Base-by-base conservation (phyloP, 345 rosid genomes). In the Physaria fendleri region DNA sequence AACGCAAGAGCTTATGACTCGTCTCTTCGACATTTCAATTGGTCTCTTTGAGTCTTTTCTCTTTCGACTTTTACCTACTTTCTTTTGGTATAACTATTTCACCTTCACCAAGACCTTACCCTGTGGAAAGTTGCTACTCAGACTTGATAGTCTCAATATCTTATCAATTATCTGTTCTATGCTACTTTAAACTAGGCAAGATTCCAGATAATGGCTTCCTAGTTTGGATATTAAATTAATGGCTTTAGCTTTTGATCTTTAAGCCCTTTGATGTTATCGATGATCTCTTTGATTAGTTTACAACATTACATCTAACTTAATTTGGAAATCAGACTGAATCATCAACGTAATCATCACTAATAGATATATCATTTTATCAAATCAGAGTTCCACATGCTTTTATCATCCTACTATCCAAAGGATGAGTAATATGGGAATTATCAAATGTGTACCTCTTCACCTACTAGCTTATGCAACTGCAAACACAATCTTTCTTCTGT, bases 1-100 rank as follows among this genome's bases (percentile, higher is more conserved):
- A 81, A 75, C 52, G 28, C 88, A 43, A 76, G 82, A 62, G 78
- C 76, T 3, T 81, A 78, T 27, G 77, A 79, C 70, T 48, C 69
- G 18, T 68, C 73, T 18, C 34, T 77, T 47, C 83, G 70, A 52
- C 77, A 79, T 42, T 78, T 77, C 71, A 67, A 85, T 66, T 87
- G 90, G 89, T 79, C 86, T 12, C 94, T 83, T 16, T 87, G 69
- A 74, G 56, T 40, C n/a, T 29, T 42, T 11, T 32, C 21, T 41
- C 42, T 42, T 68, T 44, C 69, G 25, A 46, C 8, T 4, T 44
- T 7, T n/a, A 14, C 15, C 45, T 32, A n/a, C 2, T 12, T 41
- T 33, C 30, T 5, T 29, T 42, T 34, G 43, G n/a, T n/a, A 30
- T 17, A 23, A 23, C 42, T 27, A 14, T n/a, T 32, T 52, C 34